These are phyloP conservation scores for Pachyrhizus erosus DNA, from an alignment of 306 rosid genomes.

Conservation along the genomic window DNA sequence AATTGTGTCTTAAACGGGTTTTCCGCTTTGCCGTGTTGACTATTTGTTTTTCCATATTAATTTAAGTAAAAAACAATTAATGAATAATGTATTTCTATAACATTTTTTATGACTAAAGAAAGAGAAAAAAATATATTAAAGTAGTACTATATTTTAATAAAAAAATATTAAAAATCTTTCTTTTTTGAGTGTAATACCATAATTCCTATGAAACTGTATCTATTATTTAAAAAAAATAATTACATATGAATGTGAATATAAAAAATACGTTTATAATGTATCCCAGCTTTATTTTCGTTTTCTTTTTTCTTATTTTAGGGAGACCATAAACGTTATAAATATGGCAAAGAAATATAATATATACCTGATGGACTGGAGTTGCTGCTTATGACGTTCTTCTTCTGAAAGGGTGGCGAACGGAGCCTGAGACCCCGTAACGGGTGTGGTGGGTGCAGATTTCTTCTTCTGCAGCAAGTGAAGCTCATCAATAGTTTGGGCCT, in stretches of 20 bases:
- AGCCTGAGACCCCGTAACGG: conserved; percentile 47
- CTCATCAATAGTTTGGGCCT: conserved; percentile 80
- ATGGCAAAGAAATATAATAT: neutral
- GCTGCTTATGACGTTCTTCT: conserved; percentile 65
- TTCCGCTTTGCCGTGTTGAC: conserved; percentile 14
- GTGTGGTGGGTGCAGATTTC: conserved; percentile 77
- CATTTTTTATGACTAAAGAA: too few relatives aligned
- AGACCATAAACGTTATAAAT: neutral
- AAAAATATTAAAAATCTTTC: too few relatives aligned
- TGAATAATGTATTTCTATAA: neutral
- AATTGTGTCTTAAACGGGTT: neutral
- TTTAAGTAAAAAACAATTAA: neutral
- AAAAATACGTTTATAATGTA: neutral
- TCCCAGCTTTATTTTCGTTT: neutral
- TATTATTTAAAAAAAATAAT: too few relatives aligned
- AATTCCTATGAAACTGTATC: too few relatives aligned
- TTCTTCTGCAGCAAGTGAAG: conserved; percentile 87
- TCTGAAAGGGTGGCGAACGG: conserved; percentile 59
- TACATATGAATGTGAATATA: neutral
- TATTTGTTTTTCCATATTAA: neutral
- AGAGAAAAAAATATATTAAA: too few relatives aligned
- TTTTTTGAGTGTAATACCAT: too few relatives aligned
- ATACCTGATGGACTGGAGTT: conserved; percentile 73
- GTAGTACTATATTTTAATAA: too few relatives aligned
- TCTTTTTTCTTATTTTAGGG: neutral